phyloP scores from a whole-genome alignment of 176 grass and related monocot species.

The Carex scoparia region DNA sequence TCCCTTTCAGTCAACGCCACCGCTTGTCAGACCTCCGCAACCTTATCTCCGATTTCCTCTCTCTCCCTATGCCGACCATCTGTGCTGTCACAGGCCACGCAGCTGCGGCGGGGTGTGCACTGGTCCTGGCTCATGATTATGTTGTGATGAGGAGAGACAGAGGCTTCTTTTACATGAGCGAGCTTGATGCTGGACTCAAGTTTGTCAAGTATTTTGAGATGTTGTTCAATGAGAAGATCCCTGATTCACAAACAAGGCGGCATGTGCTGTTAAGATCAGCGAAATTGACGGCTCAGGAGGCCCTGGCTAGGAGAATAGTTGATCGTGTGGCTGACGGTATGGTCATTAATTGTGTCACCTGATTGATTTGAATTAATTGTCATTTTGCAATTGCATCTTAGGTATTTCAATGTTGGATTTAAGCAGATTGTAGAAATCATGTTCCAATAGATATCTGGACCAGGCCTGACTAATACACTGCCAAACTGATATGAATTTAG shows the following conservation, averaged over 20 bases:
- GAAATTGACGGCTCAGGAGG: constrained; percentile 45
- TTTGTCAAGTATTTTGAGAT: constrained; percentile 51
- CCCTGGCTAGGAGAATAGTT: constrained; percentile 45
- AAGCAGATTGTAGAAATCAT: background rate
- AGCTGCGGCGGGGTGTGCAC: constrained; percentile 39
- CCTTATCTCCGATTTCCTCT: constrained; percentile 50
- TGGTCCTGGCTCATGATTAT: constrained; percentile 61
- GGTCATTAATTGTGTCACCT: background rate
- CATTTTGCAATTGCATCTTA: background rate
- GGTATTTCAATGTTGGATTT: background rate
- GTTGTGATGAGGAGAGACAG: constrained; percentile 53
- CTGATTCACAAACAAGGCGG: constrained; percentile 38
- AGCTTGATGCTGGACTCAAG: constrained; percentile 57
- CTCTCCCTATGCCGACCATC: constrained; percentile 68
- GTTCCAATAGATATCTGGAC: background rate
- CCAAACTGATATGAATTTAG: background rate
- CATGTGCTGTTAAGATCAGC: constrained; percentile 44
- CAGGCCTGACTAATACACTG: background rate
- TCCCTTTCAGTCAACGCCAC: background rate
- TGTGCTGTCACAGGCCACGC: constrained; percentile 58
- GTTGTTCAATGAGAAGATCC: constrained; percentile 61
- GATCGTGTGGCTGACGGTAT: constrained; percentile 35
- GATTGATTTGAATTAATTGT: background rate
- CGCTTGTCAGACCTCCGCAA: constrained; percentile 25
- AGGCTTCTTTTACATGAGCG: constrained; percentile 87